Percentiles rank a stretch among this genome's conserved stretches.
These are phyloP conservation scores for Tuber umbilicatum DNA, from an alignment of 495 filamentous ascomycete genomes.

Conservation along the genomic window DNA sequence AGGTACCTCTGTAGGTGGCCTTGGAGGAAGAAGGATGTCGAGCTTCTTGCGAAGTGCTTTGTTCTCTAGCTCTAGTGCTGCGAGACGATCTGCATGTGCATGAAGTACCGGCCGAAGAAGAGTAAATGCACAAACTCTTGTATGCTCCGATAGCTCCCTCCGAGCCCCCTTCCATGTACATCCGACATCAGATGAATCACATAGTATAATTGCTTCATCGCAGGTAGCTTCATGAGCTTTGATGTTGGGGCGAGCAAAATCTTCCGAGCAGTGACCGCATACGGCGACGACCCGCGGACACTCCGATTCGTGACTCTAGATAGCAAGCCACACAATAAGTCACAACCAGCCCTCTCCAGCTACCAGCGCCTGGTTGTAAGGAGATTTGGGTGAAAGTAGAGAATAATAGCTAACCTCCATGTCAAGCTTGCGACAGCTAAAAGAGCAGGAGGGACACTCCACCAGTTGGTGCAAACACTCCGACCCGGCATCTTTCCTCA, in stretches of 20 bases:
- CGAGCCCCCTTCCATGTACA: constrained; percentile 52
- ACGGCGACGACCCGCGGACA: constrained; percentile 50
- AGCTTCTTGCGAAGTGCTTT: constrained; percentile 54
- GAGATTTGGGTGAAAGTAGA: background rate
- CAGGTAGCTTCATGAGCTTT: constrained; percentile 51
- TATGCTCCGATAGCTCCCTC: constrained; percentile 50
- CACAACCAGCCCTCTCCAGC: background rate
- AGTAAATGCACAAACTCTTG: constrained; percentile 53
- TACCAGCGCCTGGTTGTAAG: background rate
- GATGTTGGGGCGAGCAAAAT: constrained; percentile 49
- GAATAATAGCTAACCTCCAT: constrained; percentile 48
- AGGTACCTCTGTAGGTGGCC: constrained; percentile 1
- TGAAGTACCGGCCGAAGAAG: constrained; percentile 55
- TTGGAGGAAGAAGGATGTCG: constrained; percentile 47
- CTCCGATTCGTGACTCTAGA: constrained; percentile 41
- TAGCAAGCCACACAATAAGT: background rate
- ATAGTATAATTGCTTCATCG: constrained; percentile 50
- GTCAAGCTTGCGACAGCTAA: constrained; percentile 53
- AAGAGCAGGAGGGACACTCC: constrained; percentile 52
- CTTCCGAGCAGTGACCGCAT: constrained; percentile 52
- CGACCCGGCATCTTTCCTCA: constrained; percentile 46
- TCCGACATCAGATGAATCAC: constrained; percentile 53
- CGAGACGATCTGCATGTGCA: constrained; percentile 52
- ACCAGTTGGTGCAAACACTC: constrained; percentile 55
- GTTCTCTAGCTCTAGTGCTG: constrained; percentile 53